Evolutionary conservation across 2,329 filamentous ascomycete genomes (phyloP), one percentile per base, ranked within the genome.

Genomic region (Thermochaetoides dissita): DNA sequence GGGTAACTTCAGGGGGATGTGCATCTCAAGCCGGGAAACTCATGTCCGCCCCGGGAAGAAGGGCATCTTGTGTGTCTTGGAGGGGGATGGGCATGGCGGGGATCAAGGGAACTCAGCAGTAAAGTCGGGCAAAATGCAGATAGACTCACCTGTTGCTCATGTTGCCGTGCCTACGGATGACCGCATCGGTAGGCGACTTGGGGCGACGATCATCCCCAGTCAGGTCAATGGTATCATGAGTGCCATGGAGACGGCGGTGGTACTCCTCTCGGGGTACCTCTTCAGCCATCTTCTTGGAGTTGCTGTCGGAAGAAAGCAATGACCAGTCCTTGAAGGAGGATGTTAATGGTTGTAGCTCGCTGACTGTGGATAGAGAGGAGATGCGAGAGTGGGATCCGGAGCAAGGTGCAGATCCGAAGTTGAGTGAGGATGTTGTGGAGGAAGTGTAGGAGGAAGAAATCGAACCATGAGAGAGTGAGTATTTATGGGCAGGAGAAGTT

Each of bases 391-490:
- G 69, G 0, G 62, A 59, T 10, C 59, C 57, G 1, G 68, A 71
- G 36, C 59, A 53, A 32, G 48, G 51, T 10, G 59, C 17, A 24
- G 17, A 24, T 24, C 17, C 17, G 17, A 24, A 24, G 5, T 24
- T 24, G 17, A 24, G 17, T 24, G 17, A 24, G 17, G 17, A 24
- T 24, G 17, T 24, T 1, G 69, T 66, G 3, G 68, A 67, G 7
- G 51, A 53, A 11, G 63, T 62, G 51, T 66, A 67, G 1, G 66
- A 71, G 3, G 67, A 71, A 6, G 69, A 69, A 10, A 71, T 55
- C 42, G 67, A 75, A 59, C 69, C 70, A 41, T 65, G 62, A 49
- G 71, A 74, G 49, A 68, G 65, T 1, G 70, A 73, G 42, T 62
- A 63, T 51, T 62, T 67, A 56, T 68, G 66, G 38, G 52, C 50